phyloP scores from a whole-genome alignment of 805 yeast species.

The Groenewaldozyma tartarivorans region DNA sequence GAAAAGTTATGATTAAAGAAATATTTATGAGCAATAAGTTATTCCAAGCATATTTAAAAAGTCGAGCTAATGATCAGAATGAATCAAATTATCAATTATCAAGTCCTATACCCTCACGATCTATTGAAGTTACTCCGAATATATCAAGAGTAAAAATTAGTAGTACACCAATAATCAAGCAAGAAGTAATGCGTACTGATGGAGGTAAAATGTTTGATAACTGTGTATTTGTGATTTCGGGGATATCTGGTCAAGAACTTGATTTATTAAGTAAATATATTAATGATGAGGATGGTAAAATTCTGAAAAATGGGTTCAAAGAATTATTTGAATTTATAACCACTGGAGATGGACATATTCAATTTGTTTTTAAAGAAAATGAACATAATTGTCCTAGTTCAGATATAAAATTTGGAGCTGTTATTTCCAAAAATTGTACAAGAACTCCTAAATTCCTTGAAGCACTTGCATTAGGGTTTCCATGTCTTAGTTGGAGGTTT shows the following conservation, averaged over 20 bases:
- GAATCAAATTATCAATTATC: too few species aligned
- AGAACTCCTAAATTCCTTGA: conserved; percentile 73
- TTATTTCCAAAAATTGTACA: conserved; percentile 47
- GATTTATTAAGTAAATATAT: conserved; percentile 5
- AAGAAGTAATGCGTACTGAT: not conserved
- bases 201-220: not conserved
- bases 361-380: conserved; percentile 4
- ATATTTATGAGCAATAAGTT: not conserved
- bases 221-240: not conserved
- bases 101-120: not conserved
- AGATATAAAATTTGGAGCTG: conserved; percentile 44
- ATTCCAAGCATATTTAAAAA: not conserved
- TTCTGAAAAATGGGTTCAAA: conserved; percentile 13
- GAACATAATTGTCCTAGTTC: not conserved
- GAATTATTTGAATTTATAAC: conserved; percentile 14
- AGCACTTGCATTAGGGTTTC: conserved; percentile 78
- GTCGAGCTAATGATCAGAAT: not conserved
- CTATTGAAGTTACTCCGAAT: too few species aligned
- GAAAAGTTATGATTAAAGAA: not conserved
- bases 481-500: conserved; percentile 54
- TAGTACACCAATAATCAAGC: not conserved
- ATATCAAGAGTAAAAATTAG: too few species aligned
- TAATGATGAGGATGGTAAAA: conserved; percentile 14
- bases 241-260: conserved; percentile 5
- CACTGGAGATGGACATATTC: too few species aligned